Base-by-base conservation (phyloP, 441 rosid species). In the Viola pubescens region DNA sequence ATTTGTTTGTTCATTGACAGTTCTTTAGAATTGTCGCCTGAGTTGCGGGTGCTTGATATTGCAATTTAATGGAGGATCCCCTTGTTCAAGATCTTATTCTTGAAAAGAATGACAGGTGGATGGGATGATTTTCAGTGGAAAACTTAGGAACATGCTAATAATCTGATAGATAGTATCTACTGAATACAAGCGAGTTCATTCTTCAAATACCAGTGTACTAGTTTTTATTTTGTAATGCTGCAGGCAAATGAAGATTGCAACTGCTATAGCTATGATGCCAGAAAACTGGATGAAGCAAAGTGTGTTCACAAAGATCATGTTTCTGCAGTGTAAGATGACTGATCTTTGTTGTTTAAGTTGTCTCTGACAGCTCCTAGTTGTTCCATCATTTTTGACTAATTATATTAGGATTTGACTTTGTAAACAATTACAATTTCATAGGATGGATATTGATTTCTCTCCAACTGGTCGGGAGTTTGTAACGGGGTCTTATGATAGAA, bases 381-480 rank as follows among this genome's bases (percentile, higher is more conserved):
- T 9, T 14, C 13, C 39, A 49, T 42, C 14, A 38, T 13, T 48
- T 40, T 19, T 63, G 26, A 19, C 45, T 5, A 58, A 61, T 45
- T 6, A 54, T 47, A 49, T 44, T 56, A n/a, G 43, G 44, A 43
- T 47, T 19, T 43, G 60, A 59, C 0, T 55, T 55, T 45, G 38
- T 51, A 49, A 54, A 58, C 57, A 44, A 5, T 8, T 3, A 16
- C 11, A 50, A 12, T 57, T 53, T 48, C 56, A 52, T 62, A 94
- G 99, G 76, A 83, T 90, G 96, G 97, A 94, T 80, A 85, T 94
- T 65, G 97, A 94, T 79, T 90, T 77, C 72, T 86, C 97, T 1
- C 96, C 99, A 49, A 90, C 99, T 44, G 99, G 99, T 52, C 88
- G 99, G 56, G 99, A 94, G 76, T 94, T 94, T 57, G 95, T 85